Evolutionary conservation across 352 stramenopile species (phyloP).

Genomic region (Elongisporangium senticosum): DNA sequence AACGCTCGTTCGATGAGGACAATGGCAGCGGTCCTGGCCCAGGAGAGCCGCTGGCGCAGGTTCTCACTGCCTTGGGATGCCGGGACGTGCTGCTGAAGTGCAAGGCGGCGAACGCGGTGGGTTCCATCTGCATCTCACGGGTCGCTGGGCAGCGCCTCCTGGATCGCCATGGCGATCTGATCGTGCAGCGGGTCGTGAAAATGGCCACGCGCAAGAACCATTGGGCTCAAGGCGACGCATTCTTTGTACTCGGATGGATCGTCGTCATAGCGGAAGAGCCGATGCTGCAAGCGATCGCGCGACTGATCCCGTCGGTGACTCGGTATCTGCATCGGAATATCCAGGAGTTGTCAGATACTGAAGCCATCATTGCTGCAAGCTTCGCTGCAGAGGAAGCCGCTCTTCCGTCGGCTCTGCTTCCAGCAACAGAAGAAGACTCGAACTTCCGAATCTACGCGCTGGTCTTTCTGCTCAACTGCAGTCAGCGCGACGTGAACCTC

Average conservation of each 20-base stretch:
- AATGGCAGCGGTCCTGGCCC: background rate
- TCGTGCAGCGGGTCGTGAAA: constrained; percentile 32
- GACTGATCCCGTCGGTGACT: constrained; percentile 39
- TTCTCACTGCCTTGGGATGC: constrained; percentile 39
- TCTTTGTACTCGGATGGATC: constrained; percentile 72
- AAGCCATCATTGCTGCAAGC: background rate
- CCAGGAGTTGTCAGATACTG: constrained; percentile 5
- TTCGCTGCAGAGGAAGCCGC: background rate
- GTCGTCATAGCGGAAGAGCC: constrained; percentile 60
- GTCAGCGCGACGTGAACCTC: constrained; percentile 38
- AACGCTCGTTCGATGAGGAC: background rate
- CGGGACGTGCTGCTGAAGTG: constrained; percentile 76
- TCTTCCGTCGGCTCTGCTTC: background rate
- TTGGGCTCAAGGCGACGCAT: constrained; percentile 70
- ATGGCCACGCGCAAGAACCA: constrained; percentile 70
- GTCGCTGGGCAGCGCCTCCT: constrained; percentile 63
- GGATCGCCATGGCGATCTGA: constrained; percentile 27
- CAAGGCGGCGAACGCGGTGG: constrained; percentile 70
- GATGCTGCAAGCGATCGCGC: constrained; percentile 26
- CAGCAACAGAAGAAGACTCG: constrained; percentile 38
- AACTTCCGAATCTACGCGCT: constrained; percentile 71
- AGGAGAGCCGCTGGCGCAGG: constrained; percentile 20
- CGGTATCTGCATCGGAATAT: constrained; percentile 41
- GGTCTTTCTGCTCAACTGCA: constrained; percentile 71
- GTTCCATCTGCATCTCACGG: constrained; percentile 65